Base-by-base conservation (phyloP, 768 basidiomycete species). In the Gymnopilus junonius region DNA sequence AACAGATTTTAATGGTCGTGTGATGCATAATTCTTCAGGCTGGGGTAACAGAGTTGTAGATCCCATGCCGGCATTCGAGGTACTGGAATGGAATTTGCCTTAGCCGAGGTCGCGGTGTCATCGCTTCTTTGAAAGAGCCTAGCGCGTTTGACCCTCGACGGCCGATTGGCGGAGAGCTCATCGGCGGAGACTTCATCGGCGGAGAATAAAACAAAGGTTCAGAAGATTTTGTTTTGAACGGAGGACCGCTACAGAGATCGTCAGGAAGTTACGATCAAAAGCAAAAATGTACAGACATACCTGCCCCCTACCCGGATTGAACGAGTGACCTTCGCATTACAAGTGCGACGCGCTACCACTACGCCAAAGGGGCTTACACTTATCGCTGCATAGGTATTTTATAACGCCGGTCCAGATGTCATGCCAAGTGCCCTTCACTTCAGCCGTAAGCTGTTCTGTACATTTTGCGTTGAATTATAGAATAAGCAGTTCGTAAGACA, bases 281-380 rank as follows among this genome's bases (percentile, higher is more conserved):
- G 27, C 5, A 29, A 31, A 57, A 57, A 57, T 7, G 17, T 8
- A 32, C 66, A 69, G 71, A 63, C 29, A 58, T 53, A 68, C n/a
- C n/a, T 77, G 75, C 76, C 76, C 62, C 73, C 66, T 74, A 77
- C 76, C 76, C 74, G 76, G 74, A 75, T 77, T 75, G 76, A 77
- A 77, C 76, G 74, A 77, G 70, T 77, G 76, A 76, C 76, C 76
- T 77, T 77, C 74, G 72, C 76, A 77, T 77, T 32, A 51, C 48
- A 77, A 77, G 76, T 77, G 76, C 72, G 74, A 76, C 74, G 76
- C 76, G 74, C 75, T 77, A 77, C 76, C 74, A 76, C 76, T 77
- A 77, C 74, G 76, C 76, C 72, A 77, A 74, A 66, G 69, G 67
- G 74, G 74, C 74, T 69, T 62, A 35, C 37, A 27, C 2, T 23